Percentiles rank a stretch among this genome's conserved stretches.
Evolutionary conservation across 202 grass and related monocot genomes (phyloP).

Genomic region (Schoenoplectus triqueter): DNA sequence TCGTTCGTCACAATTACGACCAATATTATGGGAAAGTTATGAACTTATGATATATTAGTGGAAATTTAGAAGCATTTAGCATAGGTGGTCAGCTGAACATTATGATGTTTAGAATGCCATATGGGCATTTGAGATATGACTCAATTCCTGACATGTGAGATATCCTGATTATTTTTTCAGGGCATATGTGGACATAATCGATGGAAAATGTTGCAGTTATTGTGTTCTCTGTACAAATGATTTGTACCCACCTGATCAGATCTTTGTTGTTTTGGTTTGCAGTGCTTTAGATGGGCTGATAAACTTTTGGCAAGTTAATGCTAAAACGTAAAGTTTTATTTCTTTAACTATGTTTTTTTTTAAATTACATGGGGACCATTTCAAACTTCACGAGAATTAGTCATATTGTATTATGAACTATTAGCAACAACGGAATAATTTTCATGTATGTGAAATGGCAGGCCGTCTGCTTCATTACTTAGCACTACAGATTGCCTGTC

Average conservation of each 20-base stretch:
- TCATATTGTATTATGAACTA: conserved; percentile 11
- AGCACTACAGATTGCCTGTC: conserved; percentile 84
- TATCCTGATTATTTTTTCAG: background rate
- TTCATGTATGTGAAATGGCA: conserved; percentile 44
- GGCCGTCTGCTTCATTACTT: conserved; percentile 63
- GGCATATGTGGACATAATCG: background rate
- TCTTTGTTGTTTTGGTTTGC: conserved; percentile 51
- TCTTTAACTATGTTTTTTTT: conserved; percentile 7
- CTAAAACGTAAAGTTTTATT: conserved; percentile 59
- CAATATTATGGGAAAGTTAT: conserved; percentile 2
- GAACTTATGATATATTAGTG: background rate
- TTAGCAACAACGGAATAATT: background rate
- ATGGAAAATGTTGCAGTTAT: background rate
- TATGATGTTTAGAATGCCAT: background rate
- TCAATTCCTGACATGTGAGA: background rate
- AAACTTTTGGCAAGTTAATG: conserved; percentile 83
- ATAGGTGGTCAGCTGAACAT: background rate
- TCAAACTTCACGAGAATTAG: background rate
- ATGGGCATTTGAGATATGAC: conserved; percentile 1
- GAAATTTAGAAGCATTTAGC: background rate
- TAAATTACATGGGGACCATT: background rate
- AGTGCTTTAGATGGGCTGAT: conserved; percentile 89
- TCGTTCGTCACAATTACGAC: background rate
- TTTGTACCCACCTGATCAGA: background rate
- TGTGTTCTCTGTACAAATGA: background rate